phyloP scores from a whole-genome alignment of 2,329 filamentous ascomycete genomes.

The Epichloe festucae region DNA sequence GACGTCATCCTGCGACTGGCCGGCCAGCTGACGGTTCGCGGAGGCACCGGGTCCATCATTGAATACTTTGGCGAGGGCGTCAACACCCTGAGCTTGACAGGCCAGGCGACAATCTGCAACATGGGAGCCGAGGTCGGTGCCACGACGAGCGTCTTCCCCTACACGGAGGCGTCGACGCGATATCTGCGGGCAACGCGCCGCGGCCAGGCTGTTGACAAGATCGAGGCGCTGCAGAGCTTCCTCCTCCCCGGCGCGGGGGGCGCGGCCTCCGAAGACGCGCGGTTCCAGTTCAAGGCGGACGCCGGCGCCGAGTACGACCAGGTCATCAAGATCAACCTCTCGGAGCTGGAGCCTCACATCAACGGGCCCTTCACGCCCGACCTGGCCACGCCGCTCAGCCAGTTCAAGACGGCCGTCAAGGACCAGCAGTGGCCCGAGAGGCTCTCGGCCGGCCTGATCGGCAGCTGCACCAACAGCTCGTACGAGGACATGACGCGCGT shows the following conservation, averaged over 20 bases:
- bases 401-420: conserved; percentile 75
- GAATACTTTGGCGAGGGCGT: conserved; percentile 91
- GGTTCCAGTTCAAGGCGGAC: conserved; percentile 63
- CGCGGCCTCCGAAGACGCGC: conserved; percentile 28
- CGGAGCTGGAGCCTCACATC: conserved; percentile 83
- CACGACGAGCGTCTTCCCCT: conserved; percentile 93
- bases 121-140: conserved; percentile 88
- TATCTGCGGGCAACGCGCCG: conserved; percentile 75
- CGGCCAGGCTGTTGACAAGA: conserved; percentile 50
- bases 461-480: conserved; percentile 96
- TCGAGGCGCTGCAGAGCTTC: conserved; percentile 46
- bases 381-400: conserved; percentile 79
- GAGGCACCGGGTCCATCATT: conserved; percentile 87
- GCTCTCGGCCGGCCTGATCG: conserved; percentile 86
- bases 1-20: conserved; percentile 87
- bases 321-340: conserved; percentile 80
- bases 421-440: conserved; percentile 82
- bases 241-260: conserved; percentile 25
- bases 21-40: conserved; percentile 79
- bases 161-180: conserved; percentile 67
- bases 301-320: conserved; percentile 77
- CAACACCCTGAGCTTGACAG: conserved; percentile 77
- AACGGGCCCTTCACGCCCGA: conserved; percentile 97
- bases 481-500: conserved; percentile 98
- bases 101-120: conserved; percentile 85